These are phyloP conservation scores for Erodium maritimum DNA, from an alignment of 345 rosid genomes.

Conservation along the genomic window DNA sequence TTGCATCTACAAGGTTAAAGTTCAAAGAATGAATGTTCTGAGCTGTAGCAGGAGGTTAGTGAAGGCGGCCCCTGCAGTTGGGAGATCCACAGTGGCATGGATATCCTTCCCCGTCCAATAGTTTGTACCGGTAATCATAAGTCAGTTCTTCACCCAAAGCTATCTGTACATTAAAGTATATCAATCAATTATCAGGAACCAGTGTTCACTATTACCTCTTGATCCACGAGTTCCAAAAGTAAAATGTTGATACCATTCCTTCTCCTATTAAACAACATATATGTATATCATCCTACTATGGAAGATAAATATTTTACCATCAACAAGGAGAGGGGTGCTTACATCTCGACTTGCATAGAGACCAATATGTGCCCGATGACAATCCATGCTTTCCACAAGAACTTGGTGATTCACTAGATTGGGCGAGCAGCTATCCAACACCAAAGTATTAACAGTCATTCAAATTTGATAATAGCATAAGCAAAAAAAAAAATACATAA, in stretches of 20 bases:
- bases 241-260: neutral
- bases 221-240: neutral
- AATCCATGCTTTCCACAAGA: conserved; percentile 82
- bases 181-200: conserved; percentile 1
- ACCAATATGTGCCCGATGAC: conserved; percentile 68
- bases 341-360: conserved; percentile 82
- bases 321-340: conserved; percentile 22
- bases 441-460: conserved; percentile 5
- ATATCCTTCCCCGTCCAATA: conserved; percentile 44
- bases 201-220: neutral
- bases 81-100: conserved; percentile 63
- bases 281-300: neutral
- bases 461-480: conserved; percentile 5
- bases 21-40: too few species aligned
- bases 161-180: conserved; percentile 47
- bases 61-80: conserved; percentile 54
- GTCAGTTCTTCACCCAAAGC: conserved; percentile 87
- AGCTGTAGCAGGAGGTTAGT: conserved; percentile 18
- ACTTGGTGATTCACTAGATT: conserved; percentile 81
- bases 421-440: conserved; percentile 63
- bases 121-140: conserved; percentile 39
- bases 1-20: too few species aligned
- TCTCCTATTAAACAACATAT: neutral
- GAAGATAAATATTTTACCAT: conserved; percentile 1
- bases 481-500: neutral